Conservation (phyloP, 2,329 filamentous ascomycete species). For the Fusarium sp. region DNA sequence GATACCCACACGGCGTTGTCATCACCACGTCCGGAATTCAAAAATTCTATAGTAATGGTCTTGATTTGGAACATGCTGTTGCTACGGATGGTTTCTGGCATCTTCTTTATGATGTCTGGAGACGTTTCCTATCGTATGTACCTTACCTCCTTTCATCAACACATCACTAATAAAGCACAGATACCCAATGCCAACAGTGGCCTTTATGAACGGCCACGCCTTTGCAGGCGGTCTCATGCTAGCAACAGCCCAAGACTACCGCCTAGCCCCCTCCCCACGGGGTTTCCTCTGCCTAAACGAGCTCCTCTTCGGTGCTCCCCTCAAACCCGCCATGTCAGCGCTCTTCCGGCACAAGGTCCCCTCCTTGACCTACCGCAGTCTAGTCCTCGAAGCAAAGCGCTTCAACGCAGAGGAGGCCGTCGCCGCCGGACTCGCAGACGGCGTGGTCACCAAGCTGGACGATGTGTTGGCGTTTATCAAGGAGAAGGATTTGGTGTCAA, state of each 20-base stretch:
- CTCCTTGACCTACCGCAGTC: constrained; percentile 66
- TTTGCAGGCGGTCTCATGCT: constrained; percentile 88
- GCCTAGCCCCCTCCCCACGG: constrained; percentile 76
- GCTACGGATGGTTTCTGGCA: constrained; percentile 71
- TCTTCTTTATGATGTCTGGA: constrained; percentile 73
- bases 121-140: constrained; percentile 61
- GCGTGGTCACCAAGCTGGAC: constrained; percentile 68
- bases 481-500: constrained; percentile 69
- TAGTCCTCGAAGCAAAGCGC: constrained; percentile 80
- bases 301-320: constrained; percentile 81
- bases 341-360: constrained; percentile 80
- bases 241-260: constrained; percentile 86
- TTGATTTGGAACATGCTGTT: constrained; percentile 79
- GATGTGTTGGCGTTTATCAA: constrained; percentile 71
- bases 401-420: constrained; percentile 74
- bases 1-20: constrained; percentile 76
- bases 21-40: constrained; percentile 79
- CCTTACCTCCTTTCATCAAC: neutral
- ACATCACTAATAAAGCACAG: constrained; percentile 27
- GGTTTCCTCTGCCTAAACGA: constrained; percentile 88
- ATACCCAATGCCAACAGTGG: constrained; percentile 85
- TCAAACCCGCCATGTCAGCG: constrained; percentile 78
- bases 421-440: constrained; percentile 76
- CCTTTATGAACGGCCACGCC: constrained; percentile 83
- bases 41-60: constrained; percentile 87